Conservation (phyloP, 306 rosid species). For the Cicer arietinum region DNA sequence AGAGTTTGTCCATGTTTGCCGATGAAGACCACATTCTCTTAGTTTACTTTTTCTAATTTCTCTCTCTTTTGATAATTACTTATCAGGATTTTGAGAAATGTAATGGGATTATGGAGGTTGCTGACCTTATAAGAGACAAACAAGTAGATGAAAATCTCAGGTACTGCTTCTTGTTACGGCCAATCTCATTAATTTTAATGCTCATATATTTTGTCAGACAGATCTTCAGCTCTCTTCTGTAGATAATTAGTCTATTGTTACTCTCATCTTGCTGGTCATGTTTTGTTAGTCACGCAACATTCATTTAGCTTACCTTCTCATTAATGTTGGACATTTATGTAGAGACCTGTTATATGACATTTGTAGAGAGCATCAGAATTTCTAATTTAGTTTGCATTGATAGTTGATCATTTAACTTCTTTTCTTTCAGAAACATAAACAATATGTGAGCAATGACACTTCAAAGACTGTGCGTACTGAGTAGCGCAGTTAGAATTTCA, state of each 20-base stretch:
- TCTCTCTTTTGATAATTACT: constrained; percentile 22
- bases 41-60: constrained; percentile 18
- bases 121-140: constrained; percentile 83
- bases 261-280: not conserved
- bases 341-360: constrained; percentile 1
- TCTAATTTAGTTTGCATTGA: not conserved
- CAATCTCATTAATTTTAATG: constrained; percentile 19
- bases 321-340: constrained; percentile 19
- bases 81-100: constrained; percentile 81
- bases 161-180: constrained; percentile 48
- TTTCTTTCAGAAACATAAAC: constrained; percentile 1
- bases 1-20: constrained; percentile 28
- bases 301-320: constrained; percentile 16
- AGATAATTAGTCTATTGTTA: constrained; percentile 14
- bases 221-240: constrained; percentile 26
- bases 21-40: constrained; percentile 19
- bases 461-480: not conserved
- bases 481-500: constrained; percentile 13
- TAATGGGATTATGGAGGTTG: constrained; percentile 86
- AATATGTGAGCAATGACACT: not conserved
- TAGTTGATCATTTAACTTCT: constrained; percentile 15
- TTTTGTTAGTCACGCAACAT: constrained; percentile 26
- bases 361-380: not conserved
- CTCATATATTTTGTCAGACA: not conserved
- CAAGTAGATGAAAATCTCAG: constrained; percentile 92